Evolutionary conservation across 2,329 filamentous ascomycete species (phyloP), one percentile per base, ranked within the genome.

Genomic region (Aspergillus ochraceoroseus): DNA sequence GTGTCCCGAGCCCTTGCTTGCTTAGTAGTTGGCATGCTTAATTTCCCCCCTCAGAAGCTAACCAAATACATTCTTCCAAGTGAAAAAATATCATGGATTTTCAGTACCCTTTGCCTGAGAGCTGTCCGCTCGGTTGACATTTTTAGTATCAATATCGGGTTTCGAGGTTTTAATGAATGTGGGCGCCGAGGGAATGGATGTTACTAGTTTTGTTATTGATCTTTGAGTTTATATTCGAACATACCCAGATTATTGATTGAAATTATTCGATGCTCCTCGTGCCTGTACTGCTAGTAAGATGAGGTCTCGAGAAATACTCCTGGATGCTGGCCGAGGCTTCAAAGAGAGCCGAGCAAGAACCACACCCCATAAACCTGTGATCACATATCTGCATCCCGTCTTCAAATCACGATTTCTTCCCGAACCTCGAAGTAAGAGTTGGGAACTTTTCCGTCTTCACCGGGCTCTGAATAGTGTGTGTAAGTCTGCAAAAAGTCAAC

Each of bases 371-470:
- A n/a, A n/a, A n/a, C n/a, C n/a, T n/a, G n/a, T n/a, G 20, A 5
- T 22, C 9, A 5, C 20, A 22, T 9, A 5, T 5, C 20, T 22
- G 9, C 20, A 5, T 22, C 5, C 9, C 38, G 34, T 37, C 18
- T 37, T 37, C 28, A 38, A 7, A 34, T 14, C 29, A 54, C 26
- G 48, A 58, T 38, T 74, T 75, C 67, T 83, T 80, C 33, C 82
- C 83, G 56, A 87, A 87, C 47, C 84, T 76, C 20, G 82, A 85
- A n/a, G 83, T 85, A 54, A 87, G 77, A 44, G 83, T 82, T 34
- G 79, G 74, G 45, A 87, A 76, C 29, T 83, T 82, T 32, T 83
- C 77, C 20, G 72, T 71, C 54, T 76, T 77, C 38, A 68, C 70
- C 5, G 80, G 71, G 43, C 70, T 75, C 53, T 79, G 76, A 7